A percentile compares a stretch with the other conserved stretches of the same genome.
phyloP scores from a whole-genome alignment of 345 rosid species.

The Viola odorata region DNA sequence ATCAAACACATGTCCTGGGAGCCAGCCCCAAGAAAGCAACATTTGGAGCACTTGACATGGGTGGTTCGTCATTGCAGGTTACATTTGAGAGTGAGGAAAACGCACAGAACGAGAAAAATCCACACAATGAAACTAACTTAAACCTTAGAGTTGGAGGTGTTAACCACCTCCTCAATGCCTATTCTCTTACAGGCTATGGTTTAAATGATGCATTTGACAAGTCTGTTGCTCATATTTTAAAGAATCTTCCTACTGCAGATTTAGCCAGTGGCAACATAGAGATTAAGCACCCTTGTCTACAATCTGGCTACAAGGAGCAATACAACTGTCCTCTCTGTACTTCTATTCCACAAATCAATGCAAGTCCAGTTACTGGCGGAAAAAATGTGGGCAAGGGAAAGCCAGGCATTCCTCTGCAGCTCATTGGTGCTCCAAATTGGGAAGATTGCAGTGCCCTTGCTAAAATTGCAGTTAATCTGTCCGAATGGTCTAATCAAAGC shows the following conservation, averaged over 20 bases:
- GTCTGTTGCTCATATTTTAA: conserved; percentile 63
- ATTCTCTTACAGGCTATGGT: conserved; percentile 96
- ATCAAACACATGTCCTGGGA: conserved; percentile 62
- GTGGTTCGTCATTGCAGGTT: conserved; percentile 98
- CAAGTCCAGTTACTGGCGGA: conserved; percentile 36
- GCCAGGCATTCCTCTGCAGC: conserved; percentile 57
- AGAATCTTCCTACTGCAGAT: conserved; percentile 38
- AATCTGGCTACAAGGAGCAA: conserved; percentile 68
- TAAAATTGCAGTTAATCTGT: conserved; percentile 72
- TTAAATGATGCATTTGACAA: conserved; percentile 97
- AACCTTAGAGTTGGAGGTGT: conserved; percentile 73
- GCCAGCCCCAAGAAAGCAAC: conserved; percentile 60
- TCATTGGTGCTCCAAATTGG: conserved; percentile 88
- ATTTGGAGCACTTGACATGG: conserved; percentile 95
- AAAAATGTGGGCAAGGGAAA: conserved; percentile 42
- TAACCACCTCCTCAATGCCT: conserved; percentile 83
- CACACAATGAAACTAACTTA: conserved; percentile 53
- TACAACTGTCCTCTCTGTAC: conserved; percentile 72
- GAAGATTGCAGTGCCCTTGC: conserved; percentile 71
- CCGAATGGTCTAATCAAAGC: conserved; percentile 69
- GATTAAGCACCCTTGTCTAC: conserved; percentile 88
- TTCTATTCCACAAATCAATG: conserved; percentile 36
- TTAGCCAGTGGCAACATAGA: conserved; percentile 49
- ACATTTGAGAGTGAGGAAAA: conserved; percentile 76
- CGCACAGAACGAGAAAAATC: conserved; percentile 42